Evolutionary conservation across 1,139 yeast species (phyloP), one percentile per base, ranked within the genome.

Genomic region (Pichiaceae sp.): DNA sequence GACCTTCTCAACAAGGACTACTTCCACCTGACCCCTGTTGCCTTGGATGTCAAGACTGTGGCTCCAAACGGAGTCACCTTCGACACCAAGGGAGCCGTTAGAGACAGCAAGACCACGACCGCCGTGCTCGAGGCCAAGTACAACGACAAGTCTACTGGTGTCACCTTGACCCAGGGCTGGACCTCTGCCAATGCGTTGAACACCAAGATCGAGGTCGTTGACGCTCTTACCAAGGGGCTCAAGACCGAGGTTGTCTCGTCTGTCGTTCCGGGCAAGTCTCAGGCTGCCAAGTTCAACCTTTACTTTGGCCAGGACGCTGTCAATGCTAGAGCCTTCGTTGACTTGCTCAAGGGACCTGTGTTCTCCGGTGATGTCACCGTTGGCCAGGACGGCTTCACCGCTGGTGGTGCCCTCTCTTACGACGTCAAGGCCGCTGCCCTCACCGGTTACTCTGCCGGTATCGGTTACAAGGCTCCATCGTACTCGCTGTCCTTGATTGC

Each of bases 21-120:
- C 78, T 93, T 74, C 82, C 97, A 89, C 72, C 69, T 75, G 53
- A 70, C 93, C 50, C 83, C 91, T 48, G 93, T 93, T 50, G 69
- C 93, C 45, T 75, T 91, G 54, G 96, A 86, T 59, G 79, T 89
- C 58, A 83, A 85, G 72, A 80, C 97, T 51, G 75, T 75, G 52
- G 96, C 98, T 54, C 95, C 96, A 63, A 89, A 87, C 63, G 97
- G 97, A 54, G 96, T 91, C 44, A 75, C 87, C 42, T 91, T 91
- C 77, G 77, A 94, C 56, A 87, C 86, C 60, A 86, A 85, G 72
- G 96, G 96, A 63, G 86, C 85, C 70, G 41, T 46, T 23, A 80
- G 93, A 54, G 74, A 79, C 59, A 84, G 79, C 58, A 82, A 84
- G 60, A 70, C 91, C 54, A 78, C 93, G 55, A 78, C 89, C 48